Percentiles rank a stretch among this genome's conserved stretches.
phyloP scores from a whole-genome alignment of 495 filamentous ascomycete genomes.

The Xylaria palmicola region DNA sequence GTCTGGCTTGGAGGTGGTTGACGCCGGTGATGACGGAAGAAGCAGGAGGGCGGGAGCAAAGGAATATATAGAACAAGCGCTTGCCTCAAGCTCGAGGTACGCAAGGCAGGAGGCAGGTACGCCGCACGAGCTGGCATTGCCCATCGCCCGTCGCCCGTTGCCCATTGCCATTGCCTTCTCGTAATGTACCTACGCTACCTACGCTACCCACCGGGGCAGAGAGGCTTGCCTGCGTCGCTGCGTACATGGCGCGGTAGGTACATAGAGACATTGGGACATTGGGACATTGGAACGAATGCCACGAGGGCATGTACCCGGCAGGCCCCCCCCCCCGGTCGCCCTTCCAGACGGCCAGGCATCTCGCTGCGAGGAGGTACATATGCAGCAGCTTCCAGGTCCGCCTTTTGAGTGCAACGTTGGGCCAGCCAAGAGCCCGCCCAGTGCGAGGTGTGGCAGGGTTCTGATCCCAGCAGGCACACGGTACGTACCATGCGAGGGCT shows the following conservation, averaged over 20 bases:
- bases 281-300: not conserved
- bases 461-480: slow-evolving; percentile 20
- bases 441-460: slow-evolving; percentile 22
- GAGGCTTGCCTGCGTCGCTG: not conserved
- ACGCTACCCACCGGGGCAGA: not conserved
- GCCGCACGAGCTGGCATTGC: slow-evolving; percentile 12
- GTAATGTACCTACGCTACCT: not conserved
- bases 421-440: slow-evolving; percentile 20
- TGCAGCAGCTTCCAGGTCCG: slow-evolving; percentile 25
- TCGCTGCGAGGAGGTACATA: slow-evolving; percentile 27
- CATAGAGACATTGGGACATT: slow-evolving; percentile 12
- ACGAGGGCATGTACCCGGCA: slow-evolving; percentile 23
- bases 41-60: slow-evolving; percentile 23
- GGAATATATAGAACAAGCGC: slow-evolving; percentile 23
- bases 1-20: not conserved
- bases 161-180: slow-evolving; percentile 11
- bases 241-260: not conserved
- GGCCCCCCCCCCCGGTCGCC: slow-evolving; percentile 19
- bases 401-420: slow-evolving; percentile 33
- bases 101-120: no score
- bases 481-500: slow-evolving; percentile 4
- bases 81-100: slow-evolving; percentile 19
- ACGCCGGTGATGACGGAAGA: slow-evolving; percentile 26
- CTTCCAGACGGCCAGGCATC: slow-evolving; percentile 26
- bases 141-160: no score